Evolutionary conservation across 2,329 filamentous ascomycete genomes (phyloP), one percentile per base, ranked within the genome.

Genomic region (Fusarium sp.): DNA sequence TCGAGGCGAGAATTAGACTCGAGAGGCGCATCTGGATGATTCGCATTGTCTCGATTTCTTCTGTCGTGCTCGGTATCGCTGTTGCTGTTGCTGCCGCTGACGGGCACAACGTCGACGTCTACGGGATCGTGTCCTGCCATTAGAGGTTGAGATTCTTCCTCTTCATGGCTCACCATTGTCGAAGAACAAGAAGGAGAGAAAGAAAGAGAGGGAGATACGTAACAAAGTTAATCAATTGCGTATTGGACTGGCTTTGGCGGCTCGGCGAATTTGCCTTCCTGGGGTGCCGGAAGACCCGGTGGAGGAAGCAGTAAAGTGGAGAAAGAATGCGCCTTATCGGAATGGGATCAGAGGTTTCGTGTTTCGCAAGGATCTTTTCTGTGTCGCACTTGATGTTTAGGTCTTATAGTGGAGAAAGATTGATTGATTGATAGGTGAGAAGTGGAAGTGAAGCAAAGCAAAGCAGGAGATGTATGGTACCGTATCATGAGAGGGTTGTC

Each of bases 21-120:
- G 64, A 83, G 76, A n/a, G 83, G 82, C 50, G 80, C 80, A 76
- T 84, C 82, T 40, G 81, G 80, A 70, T 83, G 82, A 27, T 68
- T 59, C 69, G 54, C 53, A 48, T 69, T 47, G 55, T 59, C 40
- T 64, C 54, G 63, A 14, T 41, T 27, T 34, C 62, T 27, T 57
- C 63, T 55, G 30, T 63, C 59, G 14, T 14, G 34, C 25, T 63
- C 60, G 21, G 27, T 66, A 10, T 51, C 64, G 62, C 60, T 60
- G 49, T 55, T 62, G 37, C 34, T 53, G 34, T 25, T 55, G 42
- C 45, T 58, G 67, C 64, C 67, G 50, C 57, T 68, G 47, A 72
- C 71, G 62, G 70, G 63, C 72, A 71, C 74, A 68, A 70, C 64
- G 53, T 68, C 59, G 55, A 73, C 68, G 55, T 80, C 74, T 69